Percentiles rank a stretch among this genome's conserved stretches.
Evolutionary conservation across 352 stramenopile species (phyloP).

Genomic region (Halophytophthora batemanensis): DNA sequence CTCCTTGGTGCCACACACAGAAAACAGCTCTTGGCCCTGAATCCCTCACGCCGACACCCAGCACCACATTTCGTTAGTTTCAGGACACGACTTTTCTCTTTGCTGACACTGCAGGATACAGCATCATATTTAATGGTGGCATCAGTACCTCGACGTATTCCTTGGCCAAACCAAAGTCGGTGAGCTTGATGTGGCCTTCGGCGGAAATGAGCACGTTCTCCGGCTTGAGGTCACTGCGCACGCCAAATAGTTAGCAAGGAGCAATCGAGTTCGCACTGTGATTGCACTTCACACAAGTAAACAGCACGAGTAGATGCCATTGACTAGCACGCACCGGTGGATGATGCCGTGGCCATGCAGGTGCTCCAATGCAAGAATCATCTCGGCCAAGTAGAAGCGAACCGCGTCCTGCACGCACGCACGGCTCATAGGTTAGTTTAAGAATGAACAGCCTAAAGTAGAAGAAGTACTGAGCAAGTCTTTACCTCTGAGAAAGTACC

Average conservation of each 20-base stretch:
- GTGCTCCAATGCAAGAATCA: slow-evolving; percentile 80
- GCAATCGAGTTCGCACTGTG: no score
- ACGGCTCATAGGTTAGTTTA: background rate
- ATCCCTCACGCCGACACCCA: background rate
- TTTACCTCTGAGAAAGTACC: slow-evolving; percentile 66
- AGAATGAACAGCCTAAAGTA: background rate
- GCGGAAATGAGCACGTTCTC: slow-evolving; percentile 91
- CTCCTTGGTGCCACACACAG: slow-evolving; percentile 80
- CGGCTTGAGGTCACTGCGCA: slow-evolving; percentile 81
- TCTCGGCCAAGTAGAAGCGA: slow-evolving; percentile 83
- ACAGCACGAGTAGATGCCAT: background rate
- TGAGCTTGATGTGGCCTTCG: slow-evolving; percentile 89
- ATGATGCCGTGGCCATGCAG: slow-evolving; percentile 82
- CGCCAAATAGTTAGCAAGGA: background rate
- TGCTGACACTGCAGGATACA: no score
- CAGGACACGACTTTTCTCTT: background rate
- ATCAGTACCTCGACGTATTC: slow-evolving; percentile 43
- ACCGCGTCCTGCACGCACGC: slow-evolving; percentile 39
- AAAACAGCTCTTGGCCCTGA: slow-evolving; percentile 64
- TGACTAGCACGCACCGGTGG: slow-evolving; percentile 44
- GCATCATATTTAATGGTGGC: no score
- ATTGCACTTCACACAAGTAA: no score
- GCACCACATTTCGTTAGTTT: background rate
- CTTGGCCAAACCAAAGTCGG: slow-evolving; percentile 90
- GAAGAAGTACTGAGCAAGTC: background rate